A percentile compares a stretch with the other conserved stretches of the same genome.
phyloP scores from a whole-genome alignment of 2,329 filamentous ascomycete genomes.

The Pseudonectria buxi region DNA sequence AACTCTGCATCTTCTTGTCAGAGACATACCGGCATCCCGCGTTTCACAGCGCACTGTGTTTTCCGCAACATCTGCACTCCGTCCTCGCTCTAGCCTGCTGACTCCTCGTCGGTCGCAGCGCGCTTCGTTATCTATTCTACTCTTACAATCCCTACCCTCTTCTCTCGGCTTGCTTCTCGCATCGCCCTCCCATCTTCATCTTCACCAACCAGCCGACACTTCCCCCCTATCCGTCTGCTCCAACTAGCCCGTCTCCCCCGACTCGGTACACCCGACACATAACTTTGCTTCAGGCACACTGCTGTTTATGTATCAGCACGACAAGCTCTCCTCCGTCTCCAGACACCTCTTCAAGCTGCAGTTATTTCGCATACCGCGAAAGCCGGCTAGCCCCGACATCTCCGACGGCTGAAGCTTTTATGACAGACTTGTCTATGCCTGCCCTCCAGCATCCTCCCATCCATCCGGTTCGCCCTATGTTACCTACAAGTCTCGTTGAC shows the following conservation, averaged over 20 bases:
- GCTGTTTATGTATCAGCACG: slow-evolving; percentile 99
- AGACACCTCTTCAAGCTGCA: slow-evolving; percentile 95
- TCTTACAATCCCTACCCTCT: slow-evolving; percentile 7
- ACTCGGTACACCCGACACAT: slow-evolving; percentile 23
- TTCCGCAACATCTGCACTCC: not conserved
- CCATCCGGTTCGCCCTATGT: slow-evolving; percentile 48
- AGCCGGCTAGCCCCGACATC: slow-evolving; percentile 84
- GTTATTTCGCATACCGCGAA: slow-evolving; percentile 92
- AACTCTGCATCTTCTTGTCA: slow-evolving; percentile 2
- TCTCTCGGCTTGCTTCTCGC: slow-evolving; percentile 3
- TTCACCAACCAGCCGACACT: slow-evolving; percentile 1
- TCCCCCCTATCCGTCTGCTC: slow-evolving; percentile 9
- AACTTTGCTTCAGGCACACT: slow-evolving; percentile 28
- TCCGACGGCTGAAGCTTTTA: slow-evolving; percentile 76
- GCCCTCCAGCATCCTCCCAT: slow-evolving; percentile 42
- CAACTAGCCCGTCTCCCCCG: slow-evolving; percentile 8
- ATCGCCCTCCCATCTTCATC: slow-evolving; percentile 1
- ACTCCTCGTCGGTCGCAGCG: slow-evolving; percentile 22
- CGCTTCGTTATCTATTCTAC: slow-evolving; percentile 9
- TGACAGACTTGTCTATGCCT: slow-evolving; percentile 50
- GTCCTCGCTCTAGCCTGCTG: slow-evolving; percentile 16
- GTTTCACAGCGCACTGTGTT: not conserved
- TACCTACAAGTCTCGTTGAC: slow-evolving; percentile 45
- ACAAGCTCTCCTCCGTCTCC: slow-evolving; percentile 79
- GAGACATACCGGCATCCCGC: slow-evolving; percentile 3